Conservation (phyloP, 139 green algal genomes). For the Coccomyxa sp. region DNA sequence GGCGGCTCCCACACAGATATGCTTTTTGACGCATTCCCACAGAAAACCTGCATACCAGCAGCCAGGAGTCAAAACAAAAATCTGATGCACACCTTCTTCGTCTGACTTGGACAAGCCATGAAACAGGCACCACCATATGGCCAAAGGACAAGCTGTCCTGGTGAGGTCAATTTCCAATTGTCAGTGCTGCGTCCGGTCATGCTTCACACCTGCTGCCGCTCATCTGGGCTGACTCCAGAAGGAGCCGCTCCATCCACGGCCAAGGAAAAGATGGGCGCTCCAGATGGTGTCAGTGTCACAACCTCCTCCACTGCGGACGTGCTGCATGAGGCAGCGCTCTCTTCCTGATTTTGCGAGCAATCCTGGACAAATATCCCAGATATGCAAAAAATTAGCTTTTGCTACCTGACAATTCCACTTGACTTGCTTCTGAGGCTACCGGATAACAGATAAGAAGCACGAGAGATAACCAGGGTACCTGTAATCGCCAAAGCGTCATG, state of each 20-base stretch:
- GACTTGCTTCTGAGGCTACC: no score
- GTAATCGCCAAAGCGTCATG: constrained; percentile 42
- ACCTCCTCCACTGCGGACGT: constrained; percentile 1
- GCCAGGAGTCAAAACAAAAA: no score
- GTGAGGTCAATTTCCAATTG: no score
- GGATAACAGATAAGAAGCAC: no score
- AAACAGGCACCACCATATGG: no score
- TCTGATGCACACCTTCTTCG: background rate
- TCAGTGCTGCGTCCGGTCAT: background rate
- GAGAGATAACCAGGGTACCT: background rate
- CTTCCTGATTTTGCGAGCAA: no score
- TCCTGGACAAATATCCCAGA: no score
- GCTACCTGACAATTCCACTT: no score
- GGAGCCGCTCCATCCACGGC: constrained; percentile 12
- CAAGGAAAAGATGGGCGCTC: constrained; percentile 48
- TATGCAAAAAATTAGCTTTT: no score
- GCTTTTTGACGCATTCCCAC: constrained; percentile 51
- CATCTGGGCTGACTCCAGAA: constrained; percentile 4
- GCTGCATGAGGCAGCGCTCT: no score
- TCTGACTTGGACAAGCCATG: no score
- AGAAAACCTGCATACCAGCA: constrained; percentile 36
- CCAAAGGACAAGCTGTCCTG: no score
- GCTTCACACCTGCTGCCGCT: background rate
- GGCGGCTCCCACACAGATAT: constrained; percentile 52
- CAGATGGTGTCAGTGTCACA: constrained; percentile 18